Base-by-base conservation (phyloP, 225 moss, liverwort and hornwort species). In the Anthoceros angustus region DNA sequence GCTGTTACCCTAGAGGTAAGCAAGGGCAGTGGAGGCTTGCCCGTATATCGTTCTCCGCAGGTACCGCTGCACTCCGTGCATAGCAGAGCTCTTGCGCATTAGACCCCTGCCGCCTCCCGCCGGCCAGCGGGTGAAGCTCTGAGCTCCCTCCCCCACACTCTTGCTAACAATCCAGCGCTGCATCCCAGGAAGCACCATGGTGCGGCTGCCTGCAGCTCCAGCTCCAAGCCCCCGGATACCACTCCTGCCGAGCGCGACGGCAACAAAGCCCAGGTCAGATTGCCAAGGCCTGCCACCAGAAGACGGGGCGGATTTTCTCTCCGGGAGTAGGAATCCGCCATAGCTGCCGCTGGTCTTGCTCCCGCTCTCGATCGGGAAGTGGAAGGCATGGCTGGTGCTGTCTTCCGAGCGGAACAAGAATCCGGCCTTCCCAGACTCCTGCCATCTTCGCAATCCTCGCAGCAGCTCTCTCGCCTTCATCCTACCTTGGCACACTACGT, bases 1-100 rank as follows among this genome's bases (percentile, higher is more conserved):
- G 55, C 23, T 55, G 18, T 55, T 55, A 55, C 55, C 55, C 55
- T 55, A 55, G n/a, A 55, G 55, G 55, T 55, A 55, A 55, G 55
- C 4, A 55, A 55, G 55, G 23, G 55, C 55, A 55, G 14, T 55
- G 55, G n/a, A 55, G 18, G 55, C 12, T 55, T 55, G 55, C 55
- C 55, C 55, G 55, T 55, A 55, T 20, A 55, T 7, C 23, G 55
- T 55, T 23, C 55, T 55, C 55, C 55, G 55, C 55, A 18, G 6
- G n/a, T 55, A 55, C 55, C 23, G 55, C 55, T 55, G 55, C 7
- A 55, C 5, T 15, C 55, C 55, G 18, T 15, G 23, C 55, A 55
- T 55, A 18, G 55, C 12, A 5, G 23, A 55, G 18, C 55, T 23
- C 55, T 55, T 55, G 45, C 12, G 16, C 0, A 11, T 16, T 6